Percentiles rank a stretch among this genome's conserved stretches.
These are phyloP conservation scores for Pelargonium australe DNA, from an alignment of 441 rosid genomes.

Conservation along the genomic window DNA sequence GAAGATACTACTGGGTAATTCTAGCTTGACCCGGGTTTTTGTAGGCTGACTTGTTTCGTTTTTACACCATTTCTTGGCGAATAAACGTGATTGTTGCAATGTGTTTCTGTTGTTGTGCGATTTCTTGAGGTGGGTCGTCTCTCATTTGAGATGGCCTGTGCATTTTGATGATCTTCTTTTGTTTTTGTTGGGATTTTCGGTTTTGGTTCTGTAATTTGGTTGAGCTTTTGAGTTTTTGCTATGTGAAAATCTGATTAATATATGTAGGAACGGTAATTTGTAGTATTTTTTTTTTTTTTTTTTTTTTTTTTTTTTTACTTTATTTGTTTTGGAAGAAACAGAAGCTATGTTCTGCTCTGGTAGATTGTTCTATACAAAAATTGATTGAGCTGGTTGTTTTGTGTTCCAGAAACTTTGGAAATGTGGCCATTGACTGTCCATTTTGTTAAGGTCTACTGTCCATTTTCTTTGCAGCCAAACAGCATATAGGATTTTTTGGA, in stretches of 20 bases:
- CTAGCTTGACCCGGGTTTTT: background rate
- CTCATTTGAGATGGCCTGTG: background rate
- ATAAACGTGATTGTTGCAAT: background rate
- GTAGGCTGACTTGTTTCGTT: constrained; percentile 8
- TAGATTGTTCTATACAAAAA: background rate
- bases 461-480: background rate
- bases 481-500: background rate
- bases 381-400: background rate
- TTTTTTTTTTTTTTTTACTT: background rate
- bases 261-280: background rate
- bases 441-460: constrained; percentile 3
- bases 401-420: background rate
- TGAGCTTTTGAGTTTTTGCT: background rate
- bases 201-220: background rate
- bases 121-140: constrained; percentile 14
- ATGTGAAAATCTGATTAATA: background rate
- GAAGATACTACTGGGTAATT: background rate
- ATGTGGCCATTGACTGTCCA: constrained; percentile 4
- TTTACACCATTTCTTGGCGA: background rate
- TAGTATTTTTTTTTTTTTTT: background rate
- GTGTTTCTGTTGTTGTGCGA: constrained; percentile 1
- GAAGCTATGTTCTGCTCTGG: background rate
- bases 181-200: background rate
- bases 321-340: background rate
- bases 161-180: no score